A percentile compares a stretch with the other conserved stretches of the same genome.
These are phyloP conservation scores for Shiraia sp. DNA, from an alignment of 2,329 filamentous ascomycete species.

Conservation along the genomic window DNA sequence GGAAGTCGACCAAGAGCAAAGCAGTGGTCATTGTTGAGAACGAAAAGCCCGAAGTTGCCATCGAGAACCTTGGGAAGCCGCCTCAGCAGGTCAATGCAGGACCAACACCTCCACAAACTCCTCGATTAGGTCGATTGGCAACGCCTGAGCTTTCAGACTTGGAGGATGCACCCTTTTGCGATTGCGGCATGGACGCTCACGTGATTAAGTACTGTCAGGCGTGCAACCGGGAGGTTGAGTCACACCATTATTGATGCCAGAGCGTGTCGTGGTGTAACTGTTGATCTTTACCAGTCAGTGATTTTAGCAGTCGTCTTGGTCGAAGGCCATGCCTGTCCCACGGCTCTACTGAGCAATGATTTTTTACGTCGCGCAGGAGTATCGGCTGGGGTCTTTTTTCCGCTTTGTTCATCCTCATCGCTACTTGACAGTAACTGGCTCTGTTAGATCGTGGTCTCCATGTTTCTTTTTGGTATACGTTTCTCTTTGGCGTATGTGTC, in stretches of 20 bases:
- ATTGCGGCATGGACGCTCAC: slow-evolving; percentile 26
- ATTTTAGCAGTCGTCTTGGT: background rate
- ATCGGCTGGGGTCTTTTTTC: no score
- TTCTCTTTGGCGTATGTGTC: no score
- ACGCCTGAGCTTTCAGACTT: slow-evolving; percentile 40
- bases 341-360: no score
- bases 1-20: slow-evolving; percentile 11
- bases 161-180: slow-evolving; percentile 35
- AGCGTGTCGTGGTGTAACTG: background rate
- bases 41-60: slow-evolving; percentile 1
- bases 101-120: slow-evolving; percentile 35
- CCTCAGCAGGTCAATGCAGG: background rate
- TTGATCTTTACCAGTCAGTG: background rate
- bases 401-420: no score
- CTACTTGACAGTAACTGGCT: no score
- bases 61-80: background rate
- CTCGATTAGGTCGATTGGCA: slow-evolving; percentile 31
- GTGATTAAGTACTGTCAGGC: slow-evolving; percentile 21
- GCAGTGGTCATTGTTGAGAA: slow-evolving; percentile 18
- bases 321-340: no score
- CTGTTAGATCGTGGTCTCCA: no score
- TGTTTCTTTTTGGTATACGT: no score
- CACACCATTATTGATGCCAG: background rate
- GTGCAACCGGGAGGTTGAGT: slow-evolving; percentile 13
- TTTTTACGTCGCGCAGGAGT: no score